phyloP scores from a whole-genome alignment of 2,329 filamentous ascomycete genomes.

The Fusarium sp. region DNA sequence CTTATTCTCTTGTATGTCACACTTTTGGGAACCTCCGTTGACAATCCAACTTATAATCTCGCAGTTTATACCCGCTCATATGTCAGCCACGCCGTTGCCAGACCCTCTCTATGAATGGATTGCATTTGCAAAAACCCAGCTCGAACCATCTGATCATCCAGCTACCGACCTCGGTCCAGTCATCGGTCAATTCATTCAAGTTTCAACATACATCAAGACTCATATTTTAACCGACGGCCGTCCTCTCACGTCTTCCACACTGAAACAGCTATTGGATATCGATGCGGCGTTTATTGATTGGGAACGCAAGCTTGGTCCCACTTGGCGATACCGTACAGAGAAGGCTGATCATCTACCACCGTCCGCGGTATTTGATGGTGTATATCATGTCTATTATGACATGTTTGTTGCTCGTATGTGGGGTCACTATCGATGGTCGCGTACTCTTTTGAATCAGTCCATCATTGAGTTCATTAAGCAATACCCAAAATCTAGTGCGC shows the following conservation, averaged over 20 bases:
- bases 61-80: slow-evolving; percentile 63
- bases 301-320: slow-evolving; percentile 54
- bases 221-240: slow-evolving; percentile 58
- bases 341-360: slow-evolving; percentile 54
- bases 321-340: slow-evolving; percentile 58
- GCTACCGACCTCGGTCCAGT: slow-evolving; percentile 60
- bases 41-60: slow-evolving; percentile 24
- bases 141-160: slow-evolving; percentile 57
- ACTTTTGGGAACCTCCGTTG: too few relatives aligned
- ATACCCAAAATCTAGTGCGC: slow-evolving; percentile 58
- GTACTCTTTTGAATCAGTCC: slow-evolving; percentile 67
- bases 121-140: slow-evolving; percentile 55
- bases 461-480: slow-evolving; percentile 60
- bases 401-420: slow-evolving; percentile 69
- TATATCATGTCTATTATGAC: slow-evolving; percentile 70
- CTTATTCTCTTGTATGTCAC: slow-evolving; percentile 68
- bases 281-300: slow-evolving; percentile 59
- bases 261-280: slow-evolving; percentile 59
- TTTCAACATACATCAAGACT: slow-evolving; percentile 56
- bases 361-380: slow-evolving; percentile 64
- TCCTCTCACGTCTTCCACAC: slow-evolving; percentile 52
- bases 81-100: slow-evolving; percentile 59
- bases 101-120: slow-evolving; percentile 62
- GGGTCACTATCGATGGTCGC: slow-evolving; percentile 73
- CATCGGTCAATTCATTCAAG: slow-evolving; percentile 59